These are phyloP conservation scores for Trichoderma aggressivum DNA, from an alignment of 2,329 filamentous ascomycete species.

Conservation along the genomic window DNA sequence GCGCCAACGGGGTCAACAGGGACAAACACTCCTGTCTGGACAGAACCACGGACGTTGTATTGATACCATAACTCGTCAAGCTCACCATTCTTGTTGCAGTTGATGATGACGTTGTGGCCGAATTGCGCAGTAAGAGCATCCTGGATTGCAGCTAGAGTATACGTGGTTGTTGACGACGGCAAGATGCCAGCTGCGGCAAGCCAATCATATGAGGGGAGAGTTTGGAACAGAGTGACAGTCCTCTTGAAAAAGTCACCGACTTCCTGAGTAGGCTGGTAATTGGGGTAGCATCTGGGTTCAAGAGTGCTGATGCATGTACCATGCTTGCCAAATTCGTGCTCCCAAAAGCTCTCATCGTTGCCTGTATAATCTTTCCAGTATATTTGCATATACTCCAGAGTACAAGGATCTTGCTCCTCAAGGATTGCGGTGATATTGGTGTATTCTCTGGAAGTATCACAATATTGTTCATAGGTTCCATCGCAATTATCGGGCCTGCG, in stretches of 20 bases:
- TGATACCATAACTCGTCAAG: slow-evolving; percentile 59
- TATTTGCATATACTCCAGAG: slow-evolving; percentile 62
- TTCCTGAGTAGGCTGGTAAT: slow-evolving; percentile 59
- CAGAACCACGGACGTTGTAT: slow-evolving; percentile 56
- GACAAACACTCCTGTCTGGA: slow-evolving; percentile 59
- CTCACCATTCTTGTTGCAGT: slow-evolving; percentile 45
- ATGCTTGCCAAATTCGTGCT: slow-evolving; percentile 73
- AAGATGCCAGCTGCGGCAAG: slow-evolving; percentile 59
- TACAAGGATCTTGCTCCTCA: slow-evolving; percentile 47
- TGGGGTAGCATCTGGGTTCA: slow-evolving; percentile 61
- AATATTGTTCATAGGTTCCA: slow-evolving; percentile 64
- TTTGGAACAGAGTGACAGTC: slow-evolving; percentile 62
- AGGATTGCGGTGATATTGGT: slow-evolving; percentile 64
- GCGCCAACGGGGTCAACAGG: slow-evolving; percentile 53
- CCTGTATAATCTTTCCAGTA: slow-evolving; percentile 70
- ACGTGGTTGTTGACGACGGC: slow-evolving; percentile 52
- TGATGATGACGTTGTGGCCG: slow-evolving; percentile 55
- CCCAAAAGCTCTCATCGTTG: slow-evolving; percentile 63
- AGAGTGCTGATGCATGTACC: slow-evolving; percentile 69
- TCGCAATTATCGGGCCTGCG: slow-evolving; percentile 59
- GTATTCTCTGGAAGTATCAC: slow-evolving; percentile 59
- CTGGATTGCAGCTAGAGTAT: slow-evolving; percentile 57
- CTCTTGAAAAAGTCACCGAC: slow-evolving; percentile 66
- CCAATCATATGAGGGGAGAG: slow-evolving; percentile 60
- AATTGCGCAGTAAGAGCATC: slow-evolving; percentile 50